Evolutionary conservation across 2,329 filamentous ascomycete genomes (phyloP).

Genomic region (Penicillium sp.): DNA sequence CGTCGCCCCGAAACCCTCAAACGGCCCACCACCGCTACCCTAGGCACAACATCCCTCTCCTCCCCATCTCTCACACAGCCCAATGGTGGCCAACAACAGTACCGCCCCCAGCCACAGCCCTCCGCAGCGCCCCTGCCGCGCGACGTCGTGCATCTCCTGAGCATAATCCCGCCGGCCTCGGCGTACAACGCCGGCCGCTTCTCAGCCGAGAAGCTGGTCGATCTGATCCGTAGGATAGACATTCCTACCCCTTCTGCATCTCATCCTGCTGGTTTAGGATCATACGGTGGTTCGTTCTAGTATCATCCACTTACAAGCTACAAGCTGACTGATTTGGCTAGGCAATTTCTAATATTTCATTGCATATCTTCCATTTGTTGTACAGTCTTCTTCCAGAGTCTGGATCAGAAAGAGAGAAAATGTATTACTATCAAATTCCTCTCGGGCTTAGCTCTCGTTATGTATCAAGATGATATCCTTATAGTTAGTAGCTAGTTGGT

Average conservation of each 20-base stretch:
- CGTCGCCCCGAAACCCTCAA: slow-evolving; percentile 76
- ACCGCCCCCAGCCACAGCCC: slow-evolving; percentile 53
- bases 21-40: slow-evolving; percentile 35
- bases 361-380: slow-evolving; percentile 2
- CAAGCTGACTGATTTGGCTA: not conserved
- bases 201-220: slow-evolving; percentile 66
- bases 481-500: not conserved
- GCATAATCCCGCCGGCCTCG: slow-evolving; percentile 69
- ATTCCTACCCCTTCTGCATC: slow-evolving; percentile 54
- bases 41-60: slow-evolving; percentile 20
- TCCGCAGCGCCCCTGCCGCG: slow-evolving; percentile 68
- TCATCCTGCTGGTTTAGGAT: slow-evolving; percentile 29
- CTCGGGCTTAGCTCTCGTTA: not conserved
- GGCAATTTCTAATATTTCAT: not conserved
- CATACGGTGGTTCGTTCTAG: slow-evolving; percentile 30
- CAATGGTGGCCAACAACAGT: slow-evolving; percentile 27
- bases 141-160: slow-evolving; percentile 59
- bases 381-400: not conserved
- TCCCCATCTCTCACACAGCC: not conserved
- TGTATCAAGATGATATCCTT: not conserved
- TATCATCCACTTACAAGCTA: not conserved
- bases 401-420: not conserved
- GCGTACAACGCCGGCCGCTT: slow-evolving; percentile 70
- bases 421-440: not conserved
- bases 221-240: slow-evolving; percentile 64